Evolutionary conservation across 148 eudicot genomes (phyloP).

Genomic region (Camellia japonica): DNA sequence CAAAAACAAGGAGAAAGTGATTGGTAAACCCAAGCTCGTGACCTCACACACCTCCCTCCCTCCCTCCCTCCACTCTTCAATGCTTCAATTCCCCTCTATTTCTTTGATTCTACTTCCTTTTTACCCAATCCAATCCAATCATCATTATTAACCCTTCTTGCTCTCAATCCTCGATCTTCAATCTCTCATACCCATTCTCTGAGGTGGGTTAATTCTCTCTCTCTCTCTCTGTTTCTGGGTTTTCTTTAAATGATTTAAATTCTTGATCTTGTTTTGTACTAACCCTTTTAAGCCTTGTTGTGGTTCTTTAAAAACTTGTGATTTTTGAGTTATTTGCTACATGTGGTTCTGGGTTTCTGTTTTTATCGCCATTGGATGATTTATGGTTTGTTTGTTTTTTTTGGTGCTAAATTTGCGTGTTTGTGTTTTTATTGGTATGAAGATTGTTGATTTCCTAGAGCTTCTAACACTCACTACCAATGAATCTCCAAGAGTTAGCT

Average conservation of each 20-base stretch:
- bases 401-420: neutral
- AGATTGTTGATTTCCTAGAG: too few species aligned
- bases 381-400: neutral
- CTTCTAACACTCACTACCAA: too few species aligned
- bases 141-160: too few species aligned
- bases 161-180: neutral
- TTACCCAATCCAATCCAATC: too few species aligned
- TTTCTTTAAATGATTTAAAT: neutral
- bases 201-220: neutral
- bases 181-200: neutral
- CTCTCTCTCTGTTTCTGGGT: neutral
- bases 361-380: neutral
- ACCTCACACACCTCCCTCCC: neutral
- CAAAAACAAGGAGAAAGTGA: neutral
- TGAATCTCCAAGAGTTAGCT: too few species aligned
- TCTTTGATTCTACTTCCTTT: too few species aligned
- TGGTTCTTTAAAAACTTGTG: neutral
- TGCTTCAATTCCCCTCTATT: neutral
- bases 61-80: neutral
- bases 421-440: too few species aligned
- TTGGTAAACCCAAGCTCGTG: neutral
- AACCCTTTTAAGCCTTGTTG: neutral
- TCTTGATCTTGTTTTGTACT: neutral
- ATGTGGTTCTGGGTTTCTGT: slow-evolving; percentile 8
- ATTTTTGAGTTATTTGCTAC: neutral